phyloP scores from a whole-genome alignment of 2,329 filamentous ascomycete species.

The Trichoderma oligosporum region DNA sequence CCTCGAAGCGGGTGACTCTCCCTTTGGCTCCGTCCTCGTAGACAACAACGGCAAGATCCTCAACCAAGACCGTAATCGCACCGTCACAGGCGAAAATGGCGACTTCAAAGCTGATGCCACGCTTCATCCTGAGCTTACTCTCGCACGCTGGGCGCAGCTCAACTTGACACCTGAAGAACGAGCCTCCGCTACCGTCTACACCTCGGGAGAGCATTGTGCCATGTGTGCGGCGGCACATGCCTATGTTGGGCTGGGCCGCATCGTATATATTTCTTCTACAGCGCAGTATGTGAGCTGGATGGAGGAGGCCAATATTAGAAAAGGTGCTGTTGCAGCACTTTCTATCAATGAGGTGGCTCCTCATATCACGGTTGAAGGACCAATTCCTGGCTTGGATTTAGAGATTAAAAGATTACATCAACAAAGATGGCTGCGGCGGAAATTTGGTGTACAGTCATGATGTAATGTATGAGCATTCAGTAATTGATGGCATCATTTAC shows the following conservation, averaged over 20 bases:
- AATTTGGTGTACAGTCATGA: not conserved
- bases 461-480: too few relatives aligned
- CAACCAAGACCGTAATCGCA: constrained; percentile 35
- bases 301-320: constrained; percentile 26
- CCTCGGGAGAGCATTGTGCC: constrained; percentile 37
- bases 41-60: constrained; percentile 27
- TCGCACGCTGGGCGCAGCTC: constrained; percentile 38
- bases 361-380: constrained; percentile 29
- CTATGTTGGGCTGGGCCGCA: constrained; percentile 34
- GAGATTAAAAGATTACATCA: constrained; percentile 31
- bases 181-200: constrained; percentile 36
- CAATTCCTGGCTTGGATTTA: constrained; percentile 29
- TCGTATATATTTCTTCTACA: constrained; percentile 34
- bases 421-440: constrained; percentile 7
- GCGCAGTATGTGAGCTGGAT: constrained; percentile 30
- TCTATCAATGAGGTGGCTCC: constrained; percentile 32
- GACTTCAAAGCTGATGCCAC: constrained; percentile 31
- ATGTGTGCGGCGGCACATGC: constrained; percentile 38
- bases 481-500: too few relatives aligned
- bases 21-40: constrained; percentile 38
- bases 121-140: constrained; percentile 36
- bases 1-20: constrained; percentile 35
- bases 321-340: constrained; percentile 25
- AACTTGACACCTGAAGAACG: constrained; percentile 37
- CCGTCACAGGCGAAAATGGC: constrained; percentile 28